Percentiles rank a stretch among this genome's conserved stretches.
Conservation (phyloP, 1,284 basidiomycete genomes). For the Xerocomus cyaneibrunnescens region DNA sequence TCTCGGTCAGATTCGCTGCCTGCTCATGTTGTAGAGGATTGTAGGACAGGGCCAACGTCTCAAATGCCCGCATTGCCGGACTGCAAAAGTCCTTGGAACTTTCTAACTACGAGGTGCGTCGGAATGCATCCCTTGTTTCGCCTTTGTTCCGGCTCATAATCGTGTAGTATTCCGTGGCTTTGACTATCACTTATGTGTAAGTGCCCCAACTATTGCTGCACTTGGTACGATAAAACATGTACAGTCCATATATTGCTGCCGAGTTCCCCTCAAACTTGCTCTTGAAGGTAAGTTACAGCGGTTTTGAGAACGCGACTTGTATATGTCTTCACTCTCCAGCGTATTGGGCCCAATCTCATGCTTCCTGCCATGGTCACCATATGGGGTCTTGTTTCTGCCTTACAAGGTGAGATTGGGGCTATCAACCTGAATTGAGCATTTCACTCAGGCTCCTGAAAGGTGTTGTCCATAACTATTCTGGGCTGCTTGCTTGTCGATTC, state of each 20-base stretch:
- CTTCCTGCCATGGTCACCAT: slow-evolving; percentile 54
- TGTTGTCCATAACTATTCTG: slow-evolving; percentile 49
- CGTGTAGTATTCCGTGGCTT: slow-evolving; percentile 46
- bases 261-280: slow-evolving; percentile 63
- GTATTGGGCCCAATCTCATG: slow-evolving; percentile 55
- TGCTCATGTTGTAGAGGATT: not conserved
- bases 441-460: slow-evolving; percentile 36
- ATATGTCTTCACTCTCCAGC: slow-evolving; percentile 33
- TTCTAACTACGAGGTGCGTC: slow-evolving; percentile 43
- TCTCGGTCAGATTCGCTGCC: not conserved
- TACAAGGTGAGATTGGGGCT: slow-evolving; percentile 46
- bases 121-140: not conserved
- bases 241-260: slow-evolving; percentile 55
- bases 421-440: slow-evolving; percentile 5
- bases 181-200: slow-evolving; percentile 54
- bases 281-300: slow-evolving; percentile 42
- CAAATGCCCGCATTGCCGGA: slow-evolving; percentile 60
- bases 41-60: slow-evolving; percentile 48
- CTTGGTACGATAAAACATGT: slow-evolving; percentile 1
- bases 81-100: slow-evolving; percentile 54
- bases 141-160: not conserved
- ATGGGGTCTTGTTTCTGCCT: slow-evolving; percentile 56
- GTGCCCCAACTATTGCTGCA: slow-evolving; percentile 11
- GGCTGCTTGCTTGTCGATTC: slow-evolving; percentile 60
- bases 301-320: not conserved